Percentiles rank a stretch among this genome's conserved stretches.
phyloP scores from a whole-genome alignment of 2,329 filamentous ascomycete species.

The Ramichloridium luteum region DNA sequence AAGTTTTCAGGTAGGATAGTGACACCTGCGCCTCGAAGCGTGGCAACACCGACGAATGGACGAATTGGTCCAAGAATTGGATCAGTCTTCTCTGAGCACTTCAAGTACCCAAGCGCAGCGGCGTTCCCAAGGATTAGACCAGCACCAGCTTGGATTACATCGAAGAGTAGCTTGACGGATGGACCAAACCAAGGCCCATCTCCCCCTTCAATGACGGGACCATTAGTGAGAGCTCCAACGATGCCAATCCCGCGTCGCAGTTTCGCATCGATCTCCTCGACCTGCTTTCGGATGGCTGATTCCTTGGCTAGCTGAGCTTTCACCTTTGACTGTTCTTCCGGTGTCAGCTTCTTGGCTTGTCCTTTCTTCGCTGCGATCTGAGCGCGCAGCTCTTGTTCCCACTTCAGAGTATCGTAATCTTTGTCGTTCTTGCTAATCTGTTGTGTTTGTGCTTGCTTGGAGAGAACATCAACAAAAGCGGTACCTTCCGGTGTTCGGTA shows the following conservation, averaged over 20 bases:
- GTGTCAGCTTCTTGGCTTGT: conserved; percentile 74
- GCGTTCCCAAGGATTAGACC: conserved; percentile 69
- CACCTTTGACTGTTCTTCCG: conserved; percentile 81
- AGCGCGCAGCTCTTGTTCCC: conserved; percentile 82
- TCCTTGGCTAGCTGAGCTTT: conserved; percentile 87
- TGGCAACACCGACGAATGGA: conserved; percentile 77
- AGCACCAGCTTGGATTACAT: conserved; percentile 66
- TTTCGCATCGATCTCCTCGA: conserved; percentile 56
- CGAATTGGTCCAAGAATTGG: conserved; percentile 62
- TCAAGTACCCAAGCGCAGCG: conserved; percentile 65
- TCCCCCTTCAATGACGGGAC: conserved; percentile 63
- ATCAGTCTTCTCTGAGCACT: conserved; percentile 64
- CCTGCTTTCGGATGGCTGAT: conserved; percentile 59
- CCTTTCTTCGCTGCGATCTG: conserved; percentile 92
- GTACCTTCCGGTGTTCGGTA: conserved; percentile 83
- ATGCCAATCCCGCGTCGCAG: conserved; percentile 77
- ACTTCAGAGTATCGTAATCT: conserved; percentile 91
- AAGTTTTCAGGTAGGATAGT: conserved; percentile 60
- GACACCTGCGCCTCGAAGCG: conserved; percentile 65
- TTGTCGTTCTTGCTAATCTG: conserved; percentile 79
- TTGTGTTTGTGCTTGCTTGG: conserved; percentile 59
- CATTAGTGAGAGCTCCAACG: conserved; percentile 66
- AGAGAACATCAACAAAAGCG: conserved; percentile 79
- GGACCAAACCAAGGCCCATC: conserved; percentile 77
- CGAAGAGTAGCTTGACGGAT: conserved; percentile 61